Evolutionary conservation across 495 filamentous ascomycete genomes (phyloP).

Genomic region (Hypoxylon fragiforme): DNA sequence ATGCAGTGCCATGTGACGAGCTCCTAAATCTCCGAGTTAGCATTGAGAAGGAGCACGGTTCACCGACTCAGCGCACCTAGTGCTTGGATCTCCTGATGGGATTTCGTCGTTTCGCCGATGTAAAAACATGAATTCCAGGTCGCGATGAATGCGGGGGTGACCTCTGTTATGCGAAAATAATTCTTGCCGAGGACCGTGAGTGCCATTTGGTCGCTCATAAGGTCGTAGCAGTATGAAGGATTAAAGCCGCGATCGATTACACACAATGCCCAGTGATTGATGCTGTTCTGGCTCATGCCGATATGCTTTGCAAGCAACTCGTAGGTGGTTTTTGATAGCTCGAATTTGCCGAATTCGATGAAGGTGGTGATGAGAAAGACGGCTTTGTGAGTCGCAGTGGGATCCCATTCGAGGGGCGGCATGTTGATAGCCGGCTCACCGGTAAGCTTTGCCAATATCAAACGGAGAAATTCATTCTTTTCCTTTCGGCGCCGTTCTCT

Average conservation of each 20-base stretch:
- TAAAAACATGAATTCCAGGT: constrained; percentile 33
- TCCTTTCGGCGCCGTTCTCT: constrained; percentile 15
- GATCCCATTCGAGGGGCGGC: constrained; percentile 20
- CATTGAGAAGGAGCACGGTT: background rate
- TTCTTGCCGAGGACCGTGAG: constrained; percentile 30
- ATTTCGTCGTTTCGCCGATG: constrained; percentile 33
- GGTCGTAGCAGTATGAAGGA: constrained; percentile 32
- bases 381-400: constrained; percentile 15
- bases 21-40: constrained; percentile 16
- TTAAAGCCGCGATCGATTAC: constrained; percentile 26
- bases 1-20: constrained; percentile 27
- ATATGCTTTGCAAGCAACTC: constrained; percentile 29
- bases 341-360: constrained; percentile 30
- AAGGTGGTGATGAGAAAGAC: constrained; percentile 32
- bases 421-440: constrained; percentile 23
- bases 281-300: constrained; percentile 33
- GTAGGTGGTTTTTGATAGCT: constrained; percentile 26
- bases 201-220: constrained; percentile 34
- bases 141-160: constrained; percentile 17
- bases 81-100: constrained; percentile 27
- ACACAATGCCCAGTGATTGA: constrained; percentile 33
- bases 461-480: constrained; percentile 23
- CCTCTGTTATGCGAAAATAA: constrained; percentile 25
- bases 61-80: constrained; percentile 18
- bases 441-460: constrained; percentile 25